A percentile compares a stretch with the other conserved stretches of the same genome.
phyloP scores from a whole-genome alignment of 306 rosid species.

The Fragaria vesca region DNA sequence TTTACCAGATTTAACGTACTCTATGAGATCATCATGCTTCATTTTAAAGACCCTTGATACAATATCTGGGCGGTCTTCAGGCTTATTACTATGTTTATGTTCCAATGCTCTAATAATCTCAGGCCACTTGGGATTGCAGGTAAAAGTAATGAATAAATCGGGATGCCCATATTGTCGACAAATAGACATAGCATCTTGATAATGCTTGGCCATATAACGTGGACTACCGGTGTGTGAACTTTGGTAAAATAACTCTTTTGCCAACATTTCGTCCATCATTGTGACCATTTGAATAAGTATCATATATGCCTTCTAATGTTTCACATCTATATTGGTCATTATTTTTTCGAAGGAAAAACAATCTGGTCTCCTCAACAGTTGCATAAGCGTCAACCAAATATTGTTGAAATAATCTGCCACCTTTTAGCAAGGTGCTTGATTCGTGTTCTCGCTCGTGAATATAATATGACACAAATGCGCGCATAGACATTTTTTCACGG shows the following conservation, averaged over 20 bases:
- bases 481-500: not conserved
- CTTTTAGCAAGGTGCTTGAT: not conserved
- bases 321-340: not conserved
- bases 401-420: not conserved
- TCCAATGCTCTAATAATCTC: not conserved
- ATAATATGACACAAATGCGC: too few relatives aligned
- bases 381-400: not conserved
- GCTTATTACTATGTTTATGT: not conserved
- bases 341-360: too few relatives aligned
- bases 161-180: not conserved
- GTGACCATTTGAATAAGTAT: not conserved
- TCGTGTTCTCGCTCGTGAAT: too few relatives aligned
- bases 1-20: not conserved
- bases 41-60: not conserved
- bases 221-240: not conserved
- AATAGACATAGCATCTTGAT: not conserved
- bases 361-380: not conserved
- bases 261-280: not conserved
- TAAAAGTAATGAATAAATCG: not conserved
- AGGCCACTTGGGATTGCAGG: not conserved
- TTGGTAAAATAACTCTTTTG: not conserved
- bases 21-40: not conserved
- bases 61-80: not conserved
- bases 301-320: not conserved
- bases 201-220: not conserved